Percentiles rank a stretch among this genome's conserved stretches.
phyloP scores from a whole-genome alignment of 352 stramenopile species.

The Phytophthora podocarpi region DNA sequence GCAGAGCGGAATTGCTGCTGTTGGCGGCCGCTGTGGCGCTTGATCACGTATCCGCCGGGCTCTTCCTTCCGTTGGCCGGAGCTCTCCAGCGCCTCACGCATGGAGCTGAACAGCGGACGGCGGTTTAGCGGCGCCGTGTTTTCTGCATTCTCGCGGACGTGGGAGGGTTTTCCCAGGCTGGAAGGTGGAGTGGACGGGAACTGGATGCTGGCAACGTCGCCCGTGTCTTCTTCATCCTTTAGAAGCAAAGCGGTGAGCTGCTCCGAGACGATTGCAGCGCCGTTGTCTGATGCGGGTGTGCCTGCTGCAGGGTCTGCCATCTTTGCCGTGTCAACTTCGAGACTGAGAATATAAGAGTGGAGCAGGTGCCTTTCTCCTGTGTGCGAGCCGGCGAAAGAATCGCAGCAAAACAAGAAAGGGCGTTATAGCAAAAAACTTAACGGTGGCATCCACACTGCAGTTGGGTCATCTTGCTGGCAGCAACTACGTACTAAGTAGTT shows the following conservation, averaged over 20 bases:
- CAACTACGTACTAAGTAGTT: too few species aligned
- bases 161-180: constrained; percentile 1
- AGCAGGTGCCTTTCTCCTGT: constrained; percentile 27
- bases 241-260: constrained; percentile 22
- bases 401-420: constrained; percentile 25
- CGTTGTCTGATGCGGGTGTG: constrained; percentile 17
- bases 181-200: constrained; percentile 3
- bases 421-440: constrained; percentile 21
- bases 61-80: constrained; percentile 41
- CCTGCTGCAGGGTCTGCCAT: constrained; percentile 25
- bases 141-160: background rate
- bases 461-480: too few species aligned
- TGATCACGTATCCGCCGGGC: constrained; percentile 44
- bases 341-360: too few species aligned
- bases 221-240: constrained; percentile 27
- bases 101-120: constrained; percentile 45
- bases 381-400: constrained; percentile 27
- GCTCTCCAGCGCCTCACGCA: constrained; percentile 51
- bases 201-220: background rate
- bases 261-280: constrained; percentile 20
- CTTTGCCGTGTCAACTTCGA: constrained; percentile 20
- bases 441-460: constrained; percentile 22
- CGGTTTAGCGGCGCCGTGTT: constrained; percentile 9
- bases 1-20: constrained; percentile 17
- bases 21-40: constrained; percentile 23